phyloP scores from a whole-genome alignment of 257 asterid species.

The Fraxinus anomala region DNA sequence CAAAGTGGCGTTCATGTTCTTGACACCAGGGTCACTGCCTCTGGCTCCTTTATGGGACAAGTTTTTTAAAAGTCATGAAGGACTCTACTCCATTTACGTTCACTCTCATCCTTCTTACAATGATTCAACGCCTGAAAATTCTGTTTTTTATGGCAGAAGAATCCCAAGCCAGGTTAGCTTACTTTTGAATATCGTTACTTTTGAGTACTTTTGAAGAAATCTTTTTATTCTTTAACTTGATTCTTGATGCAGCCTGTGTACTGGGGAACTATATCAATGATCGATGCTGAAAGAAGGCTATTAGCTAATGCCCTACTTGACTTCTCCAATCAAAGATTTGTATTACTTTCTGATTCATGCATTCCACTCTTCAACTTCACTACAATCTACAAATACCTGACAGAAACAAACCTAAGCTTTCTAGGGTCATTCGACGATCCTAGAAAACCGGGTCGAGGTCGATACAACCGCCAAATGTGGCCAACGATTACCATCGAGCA shows the following conservation, averaged over 20 bases:
- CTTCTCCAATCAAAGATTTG: too few relatives aligned
- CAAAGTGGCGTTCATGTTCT: slow-evolving; percentile 69
- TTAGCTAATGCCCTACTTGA: slow-evolving; percentile 52
- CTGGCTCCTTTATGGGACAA: slow-evolving; percentile 63
- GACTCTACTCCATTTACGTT: slow-evolving; percentile 50
- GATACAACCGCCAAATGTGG: slow-evolving; percentile 61
- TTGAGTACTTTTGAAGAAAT: too few relatives aligned
- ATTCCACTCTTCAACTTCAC: slow-evolving; percentile 71
- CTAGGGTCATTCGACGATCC: slow-evolving; percentile 53
- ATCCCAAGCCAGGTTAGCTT: slow-evolving; percentile 64
- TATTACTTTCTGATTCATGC: slow-evolving; percentile 73
- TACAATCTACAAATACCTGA: slow-evolving; percentile 48
- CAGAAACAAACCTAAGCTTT: slow-evolving; percentile 47
- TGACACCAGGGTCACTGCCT: slow-evolving; percentile 69
- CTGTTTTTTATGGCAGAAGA: slow-evolving; percentile 49
- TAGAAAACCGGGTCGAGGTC: slow-evolving; percentile 54
- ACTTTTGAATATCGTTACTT: not conserved
- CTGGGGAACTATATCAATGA: slow-evolving; percentile 74
- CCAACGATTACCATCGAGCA: slow-evolving; percentile 54
- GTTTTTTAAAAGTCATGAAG: slow-evolving; percentile 56
- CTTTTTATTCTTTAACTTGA: not conserved
- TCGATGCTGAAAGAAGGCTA: slow-evolving; percentile 38
- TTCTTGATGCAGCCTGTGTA: slow-evolving; percentile 45
- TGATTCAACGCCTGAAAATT: slow-evolving; percentile 39
- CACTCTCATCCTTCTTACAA: slow-evolving; percentile 67